Conservation (phyloP, 2,329 filamentous ascomycete species). For the Passalora sequoiae region DNA sequence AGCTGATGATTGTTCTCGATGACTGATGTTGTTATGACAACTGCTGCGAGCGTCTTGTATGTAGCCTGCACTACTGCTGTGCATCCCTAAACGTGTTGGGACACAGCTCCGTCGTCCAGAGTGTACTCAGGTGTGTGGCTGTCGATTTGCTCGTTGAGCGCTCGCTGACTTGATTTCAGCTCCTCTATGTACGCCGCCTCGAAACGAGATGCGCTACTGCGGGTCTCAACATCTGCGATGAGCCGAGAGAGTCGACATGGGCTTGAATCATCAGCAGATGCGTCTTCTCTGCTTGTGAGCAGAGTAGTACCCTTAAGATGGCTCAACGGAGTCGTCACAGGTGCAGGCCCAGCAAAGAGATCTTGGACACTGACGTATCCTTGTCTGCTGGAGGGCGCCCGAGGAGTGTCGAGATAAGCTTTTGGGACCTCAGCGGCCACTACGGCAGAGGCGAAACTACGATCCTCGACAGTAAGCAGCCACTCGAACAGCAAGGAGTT, state of each 20-base stretch:
- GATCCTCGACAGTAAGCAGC: slow-evolving; percentile 1
- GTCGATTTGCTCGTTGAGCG: background rate
- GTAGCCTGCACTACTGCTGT: background rate
- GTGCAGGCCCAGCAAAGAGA: slow-evolving; percentile 6
- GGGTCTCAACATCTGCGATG: background rate
- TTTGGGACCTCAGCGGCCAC: background rate
- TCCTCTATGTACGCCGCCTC: slow-evolving; percentile 2
- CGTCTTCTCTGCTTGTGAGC: background rate
- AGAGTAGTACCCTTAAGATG: slow-evolving; percentile 8
- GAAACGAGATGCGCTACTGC: background rate
- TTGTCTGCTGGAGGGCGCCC: background rate
- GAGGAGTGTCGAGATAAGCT: background rate
- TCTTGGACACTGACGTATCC: slow-evolving; percentile 4
- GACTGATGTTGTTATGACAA: background rate
- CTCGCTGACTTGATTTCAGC: slow-evolving; percentile 4
- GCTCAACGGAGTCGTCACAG: slow-evolving; percentile 8
- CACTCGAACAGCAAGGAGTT: slow-evolving; percentile 17
- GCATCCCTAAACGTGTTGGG: background rate
- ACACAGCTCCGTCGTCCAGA: background rate
- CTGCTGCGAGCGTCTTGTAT: background rate
- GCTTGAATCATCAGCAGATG: background rate
- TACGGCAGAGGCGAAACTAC: background rate
- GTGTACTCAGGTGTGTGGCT: background rate
- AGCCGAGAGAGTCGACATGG: background rate
- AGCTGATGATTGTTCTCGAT: slow-evolving; percentile 33